Base-by-base conservation (phyloP, 176 grass and related monocot genomes). In the Zoysia japonica region DNA sequence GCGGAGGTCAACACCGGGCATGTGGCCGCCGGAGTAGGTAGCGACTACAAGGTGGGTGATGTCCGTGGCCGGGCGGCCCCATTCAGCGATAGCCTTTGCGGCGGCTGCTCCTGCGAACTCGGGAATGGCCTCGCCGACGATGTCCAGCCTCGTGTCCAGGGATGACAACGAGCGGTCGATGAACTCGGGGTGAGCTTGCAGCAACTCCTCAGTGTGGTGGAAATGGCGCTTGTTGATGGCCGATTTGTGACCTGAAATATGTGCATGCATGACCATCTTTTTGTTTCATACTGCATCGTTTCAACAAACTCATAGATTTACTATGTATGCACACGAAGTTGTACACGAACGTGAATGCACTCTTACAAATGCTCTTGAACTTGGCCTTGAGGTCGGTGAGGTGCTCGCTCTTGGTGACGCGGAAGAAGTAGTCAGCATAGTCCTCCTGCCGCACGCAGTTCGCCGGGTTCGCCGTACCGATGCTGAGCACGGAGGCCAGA, bases 361-460 rank as follows among this genome's bases (percentile, higher is more conserved):
- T 47, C 45, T 47, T 70, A 91, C 89, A 91, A 69, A 85, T 83
- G 66, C 77, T 76, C 41, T 81, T 85, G 53, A 91, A 85, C 71
- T 82, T 79, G 20, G 70, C 85, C 55, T 88, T 88, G 38, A 85
- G 82, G 3, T 85, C 69, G 3, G 82, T 85, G 49, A 85, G 67
- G 15, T 91, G 89, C 19, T 91, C 78, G 78, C 89, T 91, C 15
- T 85, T 82, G 50, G 85, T 91, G 67, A 91, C 82, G 60, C 85
- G 82, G 38, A 88, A 91, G 73, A 88, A 91, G 67, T 82, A 85
- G 53, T 88, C 89, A 0, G 85, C 61, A 71, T 76, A 91, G 50
- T 91, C 78, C 0, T 78, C 78, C 78, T 91, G 89, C 14, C 65
- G 28, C 9, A 91, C 50, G 60, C 82, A 80, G 77, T 87, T 91